Conservation (phyloP, 306 rosid genomes). For the Acmispon strigosus region DNA sequence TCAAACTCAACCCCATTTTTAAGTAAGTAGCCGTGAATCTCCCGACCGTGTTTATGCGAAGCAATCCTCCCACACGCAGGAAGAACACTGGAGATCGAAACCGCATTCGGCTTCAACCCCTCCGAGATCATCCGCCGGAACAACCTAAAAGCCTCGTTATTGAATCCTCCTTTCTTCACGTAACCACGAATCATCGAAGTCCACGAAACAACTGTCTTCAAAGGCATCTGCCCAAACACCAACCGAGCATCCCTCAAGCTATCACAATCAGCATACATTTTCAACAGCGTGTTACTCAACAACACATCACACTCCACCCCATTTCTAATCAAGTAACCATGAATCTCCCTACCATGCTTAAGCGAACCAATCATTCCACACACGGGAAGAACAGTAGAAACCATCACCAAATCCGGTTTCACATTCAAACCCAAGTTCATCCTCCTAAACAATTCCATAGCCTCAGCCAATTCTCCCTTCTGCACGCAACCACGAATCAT, state of each 20-base stretch:
- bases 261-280: constrained; percentile 60
- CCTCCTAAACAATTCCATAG: constrained; percentile 44
- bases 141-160: constrained; percentile 49
- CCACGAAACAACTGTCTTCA: constrained; percentile 56
- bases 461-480: constrained; percentile 57
- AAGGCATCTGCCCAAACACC: constrained; percentile 44
- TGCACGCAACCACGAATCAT: constrained; percentile 42
- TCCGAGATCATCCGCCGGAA: constrained; percentile 48
- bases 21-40: constrained; percentile 61
- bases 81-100: constrained; percentile 46
- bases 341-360: constrained; percentile 28
- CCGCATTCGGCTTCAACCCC: constrained; percentile 43
- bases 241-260: constrained; percentile 37
- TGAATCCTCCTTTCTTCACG: constrained; percentile 53
- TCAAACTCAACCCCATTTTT: constrained; percentile 36
- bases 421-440: constrained; percentile 34
- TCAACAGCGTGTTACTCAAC: constrained; percentile 57
- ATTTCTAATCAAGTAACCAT: not conserved
- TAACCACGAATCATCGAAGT: constrained; percentile 42
- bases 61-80: constrained; percentile 70
- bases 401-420: constrained; percentile 39
- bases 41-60: constrained; percentile 53
- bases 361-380: constrained; percentile 39
- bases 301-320: constrained; percentile 22
- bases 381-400: constrained; percentile 61